Percentiles rank a stretch among this genome's conserved stretches.
phyloP scores from a whole-genome alignment of 2,329 filamentous ascomycete genomes.

The Ophioceras dolichostomum region DNA sequence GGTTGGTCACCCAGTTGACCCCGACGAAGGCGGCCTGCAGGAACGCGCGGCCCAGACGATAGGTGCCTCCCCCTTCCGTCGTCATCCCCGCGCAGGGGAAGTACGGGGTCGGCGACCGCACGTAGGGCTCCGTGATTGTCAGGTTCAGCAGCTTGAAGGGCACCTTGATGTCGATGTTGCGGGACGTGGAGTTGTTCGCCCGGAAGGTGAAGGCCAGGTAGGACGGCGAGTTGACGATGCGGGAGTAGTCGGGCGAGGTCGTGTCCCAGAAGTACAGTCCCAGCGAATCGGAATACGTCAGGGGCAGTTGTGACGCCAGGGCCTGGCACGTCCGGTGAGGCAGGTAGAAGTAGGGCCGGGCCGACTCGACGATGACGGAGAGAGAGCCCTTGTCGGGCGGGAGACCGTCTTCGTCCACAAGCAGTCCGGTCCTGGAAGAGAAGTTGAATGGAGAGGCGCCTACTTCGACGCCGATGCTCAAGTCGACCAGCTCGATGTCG shows the following conservation, averaged over 20 bases:
- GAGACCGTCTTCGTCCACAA: slow-evolving; percentile 7
- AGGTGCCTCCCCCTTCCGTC: neutral
- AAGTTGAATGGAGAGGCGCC: slow-evolving; percentile 26
- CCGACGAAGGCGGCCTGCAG: neutral
- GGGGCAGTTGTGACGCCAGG: slow-evolving; percentile 22
- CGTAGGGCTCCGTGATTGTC: neutral
- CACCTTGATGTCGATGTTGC: neutral
- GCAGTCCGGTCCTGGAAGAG: slow-evolving; percentile 1
- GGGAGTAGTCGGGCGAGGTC: slow-evolving; percentile 16
- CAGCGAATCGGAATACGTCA: slow-evolving; percentile 20
- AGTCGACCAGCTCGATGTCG: slow-evolving; percentile 4
- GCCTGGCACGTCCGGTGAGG: slow-evolving; percentile 26
- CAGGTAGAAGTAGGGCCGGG: slow-evolving; percentile 24
- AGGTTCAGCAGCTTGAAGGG: neutral
- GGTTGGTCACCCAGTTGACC: neutral
- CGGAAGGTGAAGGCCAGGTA: slow-evolving; percentile 25
- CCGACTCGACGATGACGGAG: slow-evolving; percentile 17
- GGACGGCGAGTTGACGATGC: slow-evolving; percentile 26
- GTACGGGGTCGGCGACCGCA: neutral
- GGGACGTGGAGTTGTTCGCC: neutral
- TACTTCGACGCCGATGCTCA: slow-evolving; percentile 23
- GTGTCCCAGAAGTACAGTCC: slow-evolving; percentile 29
- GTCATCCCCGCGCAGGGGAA: neutral
- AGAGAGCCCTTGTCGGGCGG: slow-evolving; percentile 12
- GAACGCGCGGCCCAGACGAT: neutral